Evolutionary conservation across 345 rosid genomes (phyloP).

Genomic region (Raphanus sativus): DNA sequence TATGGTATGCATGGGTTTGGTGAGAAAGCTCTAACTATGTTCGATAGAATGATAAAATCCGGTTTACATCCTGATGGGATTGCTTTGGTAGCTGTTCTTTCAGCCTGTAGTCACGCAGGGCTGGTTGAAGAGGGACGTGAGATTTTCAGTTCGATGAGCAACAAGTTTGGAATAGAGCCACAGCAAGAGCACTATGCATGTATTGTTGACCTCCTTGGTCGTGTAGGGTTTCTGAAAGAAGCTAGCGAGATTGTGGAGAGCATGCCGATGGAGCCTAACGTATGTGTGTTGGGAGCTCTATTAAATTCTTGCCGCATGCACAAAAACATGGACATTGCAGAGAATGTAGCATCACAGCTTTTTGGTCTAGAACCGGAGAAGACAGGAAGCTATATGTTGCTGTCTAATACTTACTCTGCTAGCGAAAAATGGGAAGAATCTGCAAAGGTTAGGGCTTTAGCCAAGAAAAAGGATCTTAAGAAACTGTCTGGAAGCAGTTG

Average conservation of each 20-base stretch:
- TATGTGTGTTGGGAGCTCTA: slow-evolving; percentile 66
- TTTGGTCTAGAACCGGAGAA: slow-evolving; percentile 40
- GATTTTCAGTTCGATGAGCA: slow-evolving; percentile 47
- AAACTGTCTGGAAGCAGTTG: slow-evolving; percentile 72
- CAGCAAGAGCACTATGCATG: slow-evolving; percentile 70
- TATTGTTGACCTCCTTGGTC: slow-evolving; percentile 73
- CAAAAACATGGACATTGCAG: slow-evolving; percentile 48
- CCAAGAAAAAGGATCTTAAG: slow-evolving; percentile 65
- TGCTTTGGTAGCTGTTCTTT: slow-evolving; percentile 70
- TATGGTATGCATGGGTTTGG: slow-evolving; percentile 67
- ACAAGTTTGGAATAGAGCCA: slow-evolving; percentile 48
- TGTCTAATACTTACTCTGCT: slow-evolving; percentile 68
- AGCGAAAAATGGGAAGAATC: slow-evolving; percentile 71
- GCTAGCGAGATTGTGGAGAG: slow-evolving; percentile 56
- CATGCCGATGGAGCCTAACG: slow-evolving; percentile 67
- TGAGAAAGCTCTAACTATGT: slow-evolving; percentile 48
- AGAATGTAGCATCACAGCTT: slow-evolving; percentile 44
- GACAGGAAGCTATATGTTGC: slow-evolving; percentile 58
- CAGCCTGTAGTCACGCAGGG: slow-evolving; percentile 80
- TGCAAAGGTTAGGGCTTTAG: slow-evolving; percentile 58
- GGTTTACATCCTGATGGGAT: slow-evolving; percentile 59
- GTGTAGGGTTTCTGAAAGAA: slow-evolving; percentile 61
- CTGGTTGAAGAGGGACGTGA: slow-evolving; percentile 56
- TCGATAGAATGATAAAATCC: slow-evolving; percentile 50
- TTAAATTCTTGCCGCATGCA: slow-evolving; percentile 74